Evolutionary conservation across 1,139 yeast species (phyloP), one percentile per base, ranked within the genome.

Genomic region (Yamadazyma taylorii): DNA sequence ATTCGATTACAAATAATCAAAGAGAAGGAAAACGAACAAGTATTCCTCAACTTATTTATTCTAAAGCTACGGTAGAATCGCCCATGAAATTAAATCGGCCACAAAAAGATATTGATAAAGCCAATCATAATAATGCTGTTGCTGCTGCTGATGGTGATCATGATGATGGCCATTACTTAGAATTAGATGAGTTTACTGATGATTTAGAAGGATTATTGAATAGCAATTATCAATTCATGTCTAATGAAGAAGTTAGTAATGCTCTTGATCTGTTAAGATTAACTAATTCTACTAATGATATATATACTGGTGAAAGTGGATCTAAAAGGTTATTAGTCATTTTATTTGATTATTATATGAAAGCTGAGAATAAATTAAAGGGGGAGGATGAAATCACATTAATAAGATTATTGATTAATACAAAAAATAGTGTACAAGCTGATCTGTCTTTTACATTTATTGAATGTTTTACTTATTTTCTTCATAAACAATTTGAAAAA

Each of bases 21-120:
- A 21, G 30, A 32, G 35, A 17, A 39, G 38, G 24, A 34, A 43
- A 36, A 19, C 45, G 34, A 1, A 33, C 40, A n/a, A 36, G 40
- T 7, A 27, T 43, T 8, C 51, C 51, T 5, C 48, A 44, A 25
- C 43, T 35, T 9, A 41, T 56, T 3, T 52, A 48, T 39, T 50
- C 52, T 10, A 60, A 60, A 40, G 61, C 61, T n/a, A 55, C 55
- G 1, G 52, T 53, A n/a, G 70, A 64, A 12, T 60, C 70, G 1
- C 71, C 71, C 1, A 53, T 66, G 59, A 64, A 59, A 33, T 56
- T 66, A 5, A 56, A 52, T 33, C 42, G 60, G 0, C 55, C 45
- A n/a, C 52, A 43, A 28, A 31, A 40, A 37, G 43, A 39, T n/a
- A 41, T 35, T 17, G 48, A 23, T 4, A 53, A 53, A 34, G n/a